These are phyloP conservation scores for Saccharomyces jurei DNA, from an alignment of 805 yeast genomes.

Conservation along the genomic window DNA sequence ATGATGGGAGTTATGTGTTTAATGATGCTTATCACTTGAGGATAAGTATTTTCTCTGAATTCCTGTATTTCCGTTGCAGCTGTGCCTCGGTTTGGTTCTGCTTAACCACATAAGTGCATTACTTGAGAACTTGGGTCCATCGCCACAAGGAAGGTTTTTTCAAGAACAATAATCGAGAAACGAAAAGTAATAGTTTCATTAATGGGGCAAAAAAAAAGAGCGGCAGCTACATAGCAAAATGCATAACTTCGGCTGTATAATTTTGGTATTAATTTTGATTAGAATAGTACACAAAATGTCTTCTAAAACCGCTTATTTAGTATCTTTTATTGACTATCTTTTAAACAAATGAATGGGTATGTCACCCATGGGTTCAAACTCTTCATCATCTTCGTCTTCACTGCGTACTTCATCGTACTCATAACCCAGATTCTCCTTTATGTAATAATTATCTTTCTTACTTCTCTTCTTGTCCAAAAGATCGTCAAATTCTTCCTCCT, in stretches of 20 bases:
- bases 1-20: neutral
- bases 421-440: conserved; percentile 22
- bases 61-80: neutral
- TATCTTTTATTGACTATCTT: neutral
- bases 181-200: neutral
- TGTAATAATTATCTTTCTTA: conserved; percentile 14
- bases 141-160: neutral
- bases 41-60: neutral
- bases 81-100: neutral
- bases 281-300: neutral
- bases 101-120: neutral
- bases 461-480: conserved; percentile 18
- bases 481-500: conserved; percentile 25
- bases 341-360: neutral
- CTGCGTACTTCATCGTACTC: conserved; percentile 23
- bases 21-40: neutral
- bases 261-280: neutral
- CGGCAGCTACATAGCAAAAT: neutral
- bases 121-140: neutral
- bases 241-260: neutral
- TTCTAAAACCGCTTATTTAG: neutral
- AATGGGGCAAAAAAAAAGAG: neutral
- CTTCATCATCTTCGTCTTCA: conserved; percentile 12
- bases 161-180: neutral
- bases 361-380: conserved; percentile 1